Conservation (phyloP, 768 basidiomycete species). For the Leccinellum luteum region DNA sequence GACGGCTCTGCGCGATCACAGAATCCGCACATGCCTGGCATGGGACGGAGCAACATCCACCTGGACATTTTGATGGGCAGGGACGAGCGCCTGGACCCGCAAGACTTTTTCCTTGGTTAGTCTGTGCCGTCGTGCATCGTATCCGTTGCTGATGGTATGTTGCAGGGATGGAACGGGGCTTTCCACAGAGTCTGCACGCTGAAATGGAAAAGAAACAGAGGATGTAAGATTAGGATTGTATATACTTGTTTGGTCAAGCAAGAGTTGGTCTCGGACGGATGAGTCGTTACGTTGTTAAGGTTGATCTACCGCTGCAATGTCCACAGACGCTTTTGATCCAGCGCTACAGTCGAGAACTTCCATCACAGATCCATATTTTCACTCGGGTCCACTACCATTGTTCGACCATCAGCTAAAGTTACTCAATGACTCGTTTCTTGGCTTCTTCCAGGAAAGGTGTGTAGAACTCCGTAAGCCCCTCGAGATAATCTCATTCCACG, state of each 20-base stretch:
- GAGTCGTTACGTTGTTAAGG: too few species aligned
- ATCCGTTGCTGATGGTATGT: constrained; percentile 4
- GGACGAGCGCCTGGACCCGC: constrained; percentile 77
- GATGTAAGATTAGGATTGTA: constrained; percentile 34
- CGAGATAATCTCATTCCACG: constrained; percentile 17
- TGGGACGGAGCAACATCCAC: constrained; percentile 73
- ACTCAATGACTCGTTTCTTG: constrained; percentile 70
- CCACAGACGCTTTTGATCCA: constrained; percentile 26
- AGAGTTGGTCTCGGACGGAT: constrained; percentile 3
- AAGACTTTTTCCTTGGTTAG: constrained; percentile 79
- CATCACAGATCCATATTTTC: constrained; percentile 25
- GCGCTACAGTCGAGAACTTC: constrained; percentile 22
- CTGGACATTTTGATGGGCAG: constrained; percentile 93
- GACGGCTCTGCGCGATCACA: constrained; percentile 27
- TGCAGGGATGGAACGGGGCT: constrained; percentile 52
- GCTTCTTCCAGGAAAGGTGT: constrained; percentile 85
- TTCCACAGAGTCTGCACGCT: constrained; percentile 54
- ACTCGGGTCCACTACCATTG: constrained; percentile 57
- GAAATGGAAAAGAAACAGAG: constrained; percentile 64
- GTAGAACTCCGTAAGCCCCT: constrained; percentile 13
- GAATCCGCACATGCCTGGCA: constrained; percentile 65
- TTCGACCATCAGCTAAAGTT: constrained; percentile 72
- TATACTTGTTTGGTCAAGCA: constrained; percentile 23
- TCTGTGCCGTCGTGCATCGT: constrained; percentile 5
- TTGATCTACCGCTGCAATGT: constrained; percentile 13